Base-by-base conservation (phyloP, 495 filamentous ascomycete genomes). In the Talaromyces proteolyticus region DNA sequence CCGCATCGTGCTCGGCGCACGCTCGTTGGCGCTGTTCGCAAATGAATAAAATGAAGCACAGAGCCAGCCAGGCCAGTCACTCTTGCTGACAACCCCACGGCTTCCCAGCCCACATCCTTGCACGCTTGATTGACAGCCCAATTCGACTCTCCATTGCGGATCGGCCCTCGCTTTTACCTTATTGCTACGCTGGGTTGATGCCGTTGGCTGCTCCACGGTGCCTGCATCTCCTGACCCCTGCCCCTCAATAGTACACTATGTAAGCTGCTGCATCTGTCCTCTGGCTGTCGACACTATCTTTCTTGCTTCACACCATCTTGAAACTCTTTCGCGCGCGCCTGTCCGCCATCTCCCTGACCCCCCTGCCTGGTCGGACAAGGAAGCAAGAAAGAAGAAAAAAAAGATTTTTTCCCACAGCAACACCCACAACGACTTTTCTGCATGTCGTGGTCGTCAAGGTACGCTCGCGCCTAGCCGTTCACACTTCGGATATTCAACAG, bases 211-310 rank as follows among this genome's bases (percentile, higher is more conserved):
- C 25, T 49, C 47, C 17, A 34, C 47, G 47, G 47, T 49, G 47
- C 47, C 47, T 49, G 47, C 47, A 41, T 49, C 47, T 41, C 47
- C 20, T 41, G 22, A 22, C 47, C 37, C 36, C 47, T 47, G 44
- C 47, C 47, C 47, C 25, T 46, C 44, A 19, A 14, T 36, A 11
- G 14, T 29, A 34, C 47, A 49, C 47, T 49, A 49, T 49, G 47
- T 49, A 49, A 49, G 47, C 47, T 8, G 8, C 14, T 41, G 47
- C 36, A 26, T 29, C 19, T 41, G n/a, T 49, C 23, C 24, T 36
- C 36, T 49, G 39, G 37, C 21, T 16, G 3, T 12, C 34, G 20
- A 18, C 8, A 18, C 18, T 47, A 21, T 37, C 37, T 24, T 34
- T 34, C 23, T 49, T 29, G 20, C 38, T 26, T 41, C 36, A 49